Evolutionary conservation across 2,329 filamentous ascomycete genomes (phyloP), one percentile per base, ranked within the genome.

Genomic region (Trichoderma atroviride): DNA sequence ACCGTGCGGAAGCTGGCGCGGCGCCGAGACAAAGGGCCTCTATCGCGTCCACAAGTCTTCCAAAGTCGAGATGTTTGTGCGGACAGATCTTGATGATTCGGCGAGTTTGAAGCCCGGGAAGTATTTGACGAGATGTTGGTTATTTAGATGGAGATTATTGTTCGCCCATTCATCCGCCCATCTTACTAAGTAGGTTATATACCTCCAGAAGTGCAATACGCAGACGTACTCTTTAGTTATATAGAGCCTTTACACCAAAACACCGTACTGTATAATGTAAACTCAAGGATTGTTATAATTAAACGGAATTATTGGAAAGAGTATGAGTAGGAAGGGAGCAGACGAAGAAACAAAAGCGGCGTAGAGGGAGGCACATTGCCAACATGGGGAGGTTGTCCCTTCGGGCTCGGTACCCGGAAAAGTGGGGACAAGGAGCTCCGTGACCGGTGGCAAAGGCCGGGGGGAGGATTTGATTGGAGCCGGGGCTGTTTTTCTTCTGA

Each of bases 21-120:
- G 96, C 35, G 90, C 91, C 29, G 93, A 96, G 74, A 97, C 94
- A 1, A 97, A 97, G 81, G 96, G 96, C 6, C 83, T 99, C 1
- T 99, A 98, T 81, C 91, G 96, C 31, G 96, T 99, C 4, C 96
- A 99, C 81, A 96, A 99, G 81, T 99, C 99, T 81, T 97, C 94
- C 33, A 99, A 99, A 79, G 95, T 99, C 0, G 96, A 99, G 80
- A 90, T 99, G 85, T 98, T 99, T 78, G 94, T 91, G 0, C 99
- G 96, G 96, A 91, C 93, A 5, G 75, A 85, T 33, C 88, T 92
- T 1, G 84, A 88, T 64, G 69, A 75, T 88, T 92, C 1, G 84
- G 88, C 64, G 69, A 75, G 2, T 77, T 76, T 37, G 77, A 79
- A 52, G 83, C 88, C 0, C 82, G 85, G 9, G 82, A 86, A 0